These are phyloP conservation scores for Plectosphaerella cucumerina DNA, from an alignment of 2,329 filamentous ascomycete genomes.

Conservation along the genomic window DNA sequence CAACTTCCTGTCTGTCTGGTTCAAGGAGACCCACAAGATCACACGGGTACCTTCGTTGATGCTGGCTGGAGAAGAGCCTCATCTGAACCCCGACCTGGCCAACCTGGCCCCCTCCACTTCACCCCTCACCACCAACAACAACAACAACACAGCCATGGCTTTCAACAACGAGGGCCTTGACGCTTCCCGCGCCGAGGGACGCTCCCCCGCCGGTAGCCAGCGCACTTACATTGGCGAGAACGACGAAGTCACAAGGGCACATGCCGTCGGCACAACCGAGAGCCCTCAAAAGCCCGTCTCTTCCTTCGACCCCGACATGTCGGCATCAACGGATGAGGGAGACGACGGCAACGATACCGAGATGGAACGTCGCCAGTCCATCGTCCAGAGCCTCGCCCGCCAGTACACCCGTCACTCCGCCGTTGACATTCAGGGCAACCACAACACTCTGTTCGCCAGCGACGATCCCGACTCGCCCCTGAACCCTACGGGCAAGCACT, in stretches of 20 bases:
- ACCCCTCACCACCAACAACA: neutral
- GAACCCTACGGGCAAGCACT: conserved; percentile 44
- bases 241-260: neutral
- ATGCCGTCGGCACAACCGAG: neutral
- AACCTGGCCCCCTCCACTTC: too few species aligned
- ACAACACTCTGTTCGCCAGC: conserved; percentile 17
- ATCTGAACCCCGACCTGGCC: neutral
- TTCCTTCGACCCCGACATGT: conserved; percentile 1
- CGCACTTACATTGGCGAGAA: conserved; percentile 9
- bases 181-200: neutral
- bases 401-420: conserved; percentile 15
- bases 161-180: neutral
- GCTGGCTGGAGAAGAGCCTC: neutral
- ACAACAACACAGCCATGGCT: neutral
- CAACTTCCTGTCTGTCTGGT: too few species aligned
- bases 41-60: neutral
- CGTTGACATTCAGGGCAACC: conserved; percentile 16
- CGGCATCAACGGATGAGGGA: conserved; percentile 3
- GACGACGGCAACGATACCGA: conserved; percentile 10
- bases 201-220: conserved; percentile 9
- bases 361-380: conserved; percentile 13
- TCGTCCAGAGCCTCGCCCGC: conserved; percentile 16
- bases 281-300: neutral
- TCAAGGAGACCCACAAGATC: too few species aligned
- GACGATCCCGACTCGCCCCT: conserved; percentile 37